Evolutionary conservation across 2,329 filamentous ascomycete genomes (phyloP).

Genomic region (Nemania diffusa): DNA sequence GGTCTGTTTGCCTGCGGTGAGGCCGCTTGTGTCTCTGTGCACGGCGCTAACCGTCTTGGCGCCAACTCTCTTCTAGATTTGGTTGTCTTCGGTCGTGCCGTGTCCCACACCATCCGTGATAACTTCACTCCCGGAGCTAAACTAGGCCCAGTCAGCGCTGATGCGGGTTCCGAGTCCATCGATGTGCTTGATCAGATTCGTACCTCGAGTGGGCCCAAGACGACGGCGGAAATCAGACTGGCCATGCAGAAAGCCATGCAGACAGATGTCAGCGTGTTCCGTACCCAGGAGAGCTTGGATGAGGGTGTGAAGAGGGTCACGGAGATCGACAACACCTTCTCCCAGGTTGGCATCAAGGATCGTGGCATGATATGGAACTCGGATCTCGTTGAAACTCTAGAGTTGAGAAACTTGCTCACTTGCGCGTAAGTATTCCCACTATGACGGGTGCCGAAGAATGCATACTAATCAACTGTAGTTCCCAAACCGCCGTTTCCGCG

Average conservation of each 20-base stretch:
- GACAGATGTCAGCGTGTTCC: conserved; percentile 95
- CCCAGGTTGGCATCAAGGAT: conserved; percentile 93
- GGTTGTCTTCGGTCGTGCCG: conserved; percentile 96
- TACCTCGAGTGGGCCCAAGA: conserved; percentile 84
- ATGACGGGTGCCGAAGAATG: neutral
- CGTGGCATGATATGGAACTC: conserved; percentile 99
- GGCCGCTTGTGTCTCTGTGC: conserved; percentile 96
- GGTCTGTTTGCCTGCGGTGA: conserved; percentile 97
- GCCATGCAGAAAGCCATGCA: conserved; percentile 99
- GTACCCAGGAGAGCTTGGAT: conserved; percentile 91
- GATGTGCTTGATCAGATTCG: conserved; percentile 86
- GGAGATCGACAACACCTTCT: conserved; percentile 82
- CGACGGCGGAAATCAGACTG: conserved; percentile 86
- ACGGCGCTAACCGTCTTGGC: conserved; percentile 96
- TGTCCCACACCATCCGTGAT: conserved; percentile 96
- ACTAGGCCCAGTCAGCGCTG: conserved; percentile 81
- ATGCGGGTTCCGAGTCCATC: conserved; percentile 90
- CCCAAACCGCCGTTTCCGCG: conserved; percentile 90
- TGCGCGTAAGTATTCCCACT: conserved; percentile 78
- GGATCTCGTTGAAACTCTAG: conserved; percentile 94
- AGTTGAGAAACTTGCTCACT: conserved; percentile 93
- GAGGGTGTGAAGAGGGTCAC: conserved; percentile 91
- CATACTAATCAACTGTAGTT: conserved; percentile 57
- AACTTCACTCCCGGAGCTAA: conserved; percentile 86
- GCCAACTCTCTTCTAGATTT: conserved; percentile 98